Evolutionary conservation across 1,284 basidiomycete species (phyloP), one percentile per base, ranked within the genome.

Genomic region (Malassezia obtusa): DNA sequence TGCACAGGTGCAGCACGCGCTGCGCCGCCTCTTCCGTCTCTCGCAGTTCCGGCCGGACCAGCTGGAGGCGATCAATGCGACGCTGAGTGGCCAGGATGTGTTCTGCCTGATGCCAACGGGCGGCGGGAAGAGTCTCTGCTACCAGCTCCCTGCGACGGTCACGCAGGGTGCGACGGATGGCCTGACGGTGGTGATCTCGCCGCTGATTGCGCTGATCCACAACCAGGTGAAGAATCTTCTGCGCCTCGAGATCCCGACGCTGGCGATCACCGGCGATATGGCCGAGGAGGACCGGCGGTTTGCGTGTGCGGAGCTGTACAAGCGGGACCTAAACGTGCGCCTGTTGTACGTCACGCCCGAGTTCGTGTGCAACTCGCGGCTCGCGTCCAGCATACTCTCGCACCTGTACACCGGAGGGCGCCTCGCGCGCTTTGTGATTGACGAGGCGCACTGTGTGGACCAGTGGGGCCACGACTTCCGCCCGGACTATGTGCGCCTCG

Each of bases 91-190:
- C 2, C 80, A 79, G 44, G 91, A 98, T 67, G 88, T 90, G 12
- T 90, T 96, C 63, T 87, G 95, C 17, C 80, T 98, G 6, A 92
- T 96, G 83, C 92, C 94, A 0, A 98, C 92, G 0, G 92, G 92
- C 25, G 92, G 91, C 6, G 92, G 91, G 0, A 96, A 96, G 77
- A 77, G 78, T 71, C 61, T 80, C 22, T 79, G 77, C 36, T 81
- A 82, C 64, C 65, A 67, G 53, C 80, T 96, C 0, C 92, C 92
- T 0, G 91, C 90, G 1, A 79, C 94, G 19, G 85, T 89, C 67
- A 77, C 78, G 32, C 76, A 76, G 1, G 89, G 87, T 3, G 80
- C 77, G 63, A 87, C 86, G 0, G 86, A 87, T n/a, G 75, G 74
- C 10, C 82, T 94, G 4, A 91, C 90, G 0, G 79, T 98, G 51